phyloP scores from a whole-genome alignment of 345 rosid genomes.

The Pelargonium nanum region DNA sequence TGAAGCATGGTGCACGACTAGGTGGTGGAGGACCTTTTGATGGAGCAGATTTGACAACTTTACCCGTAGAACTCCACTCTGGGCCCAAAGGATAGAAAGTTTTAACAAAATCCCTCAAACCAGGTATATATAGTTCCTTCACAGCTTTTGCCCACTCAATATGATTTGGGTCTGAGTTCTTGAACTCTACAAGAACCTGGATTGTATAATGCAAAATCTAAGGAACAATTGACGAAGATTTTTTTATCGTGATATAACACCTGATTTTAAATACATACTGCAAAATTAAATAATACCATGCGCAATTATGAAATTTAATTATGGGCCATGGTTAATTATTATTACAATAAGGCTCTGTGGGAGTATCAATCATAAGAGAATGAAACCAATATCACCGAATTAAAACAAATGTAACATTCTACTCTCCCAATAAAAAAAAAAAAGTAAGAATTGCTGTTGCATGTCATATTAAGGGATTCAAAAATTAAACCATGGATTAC shows the following conservation, averaged over 20 bases:
- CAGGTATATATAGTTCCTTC: conserved; percentile 86
- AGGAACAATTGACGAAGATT: conserved; percentile 5
- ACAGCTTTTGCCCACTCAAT: conserved; percentile 96
- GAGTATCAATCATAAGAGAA: background rate
- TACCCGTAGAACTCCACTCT: conserved; percentile 69
- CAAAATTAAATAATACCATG: background rate
- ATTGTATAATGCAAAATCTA: conserved; percentile 11
- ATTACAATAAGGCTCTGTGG: background rate
- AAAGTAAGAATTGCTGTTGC: background rate
- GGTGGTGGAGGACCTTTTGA: conserved; percentile 74
- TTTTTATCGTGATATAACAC: background rate
- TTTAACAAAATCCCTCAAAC: conserved; percentile 86
- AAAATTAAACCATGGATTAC: background rate
- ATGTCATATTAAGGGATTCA: background rate
- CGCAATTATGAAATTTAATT: background rate
- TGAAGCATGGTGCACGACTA: conserved; percentile 78
- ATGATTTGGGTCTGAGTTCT: conserved; percentile 73
- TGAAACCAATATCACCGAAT: background rate
- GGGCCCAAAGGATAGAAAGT: conserved; percentile 84
- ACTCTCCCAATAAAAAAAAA: background rate
- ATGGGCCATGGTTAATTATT: too few relatives aligned
- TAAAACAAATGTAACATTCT: background rate
- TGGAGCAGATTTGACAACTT: conserved; percentile 35
- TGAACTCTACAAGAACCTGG: conserved; percentile 83
- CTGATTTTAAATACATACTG: background rate